Base-by-base conservation (phyloP, 2,329 filamentous ascomycete species). In the Aulographum hederae region DNA sequence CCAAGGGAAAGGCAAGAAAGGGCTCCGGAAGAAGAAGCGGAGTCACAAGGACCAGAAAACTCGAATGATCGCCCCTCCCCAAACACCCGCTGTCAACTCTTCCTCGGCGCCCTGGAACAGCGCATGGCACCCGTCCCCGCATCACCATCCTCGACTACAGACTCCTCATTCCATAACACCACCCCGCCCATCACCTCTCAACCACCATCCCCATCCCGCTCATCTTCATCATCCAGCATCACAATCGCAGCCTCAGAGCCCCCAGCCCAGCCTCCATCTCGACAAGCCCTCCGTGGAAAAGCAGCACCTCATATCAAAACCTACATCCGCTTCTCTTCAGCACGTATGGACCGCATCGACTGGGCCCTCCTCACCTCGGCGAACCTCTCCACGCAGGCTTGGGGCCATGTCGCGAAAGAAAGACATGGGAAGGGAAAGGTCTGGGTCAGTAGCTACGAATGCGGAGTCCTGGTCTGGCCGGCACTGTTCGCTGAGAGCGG, bases 261-360 rank as follows among this genome's bases (percentile, higher is more conserved):
- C 26, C 16, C 21, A 27, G 18, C 16, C 21, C 5, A 15, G 13
- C 2, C 17, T 14, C 18, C 8, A n/a, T 6, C 12, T 5, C 4
- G 36, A 13, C 30, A 45, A 37, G 52, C 52, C 5, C 34, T 45
- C 3, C 45, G 52, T n/a, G 43, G 43, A 12, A 63, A 70, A 18
- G 82, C 81, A 13, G 80, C 81, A 1, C 84, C 84, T 0, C 84
- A 93, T 42, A 78, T 92, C 47, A 93, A 93, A 50, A 92, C 82
- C 0, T 93, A 89, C 44, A 72, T 85, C 28, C 69, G 78, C 4
- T 84, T 65, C 42, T 40, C 50, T 1, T 48, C 59, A 31, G 20
- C 32, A 1, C 18, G 49, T n/a, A 45, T 56, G 13, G 47, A 43
- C 2, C 51, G 54, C 0, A 73, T 91, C 25, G 78, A 89, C 45